Percentiles rank a stretch among this genome's conserved stretches.
These are phyloP conservation scores for Volvox africanus DNA, from an alignment of 139 green algal genomes.

Conservation along the genomic window DNA sequence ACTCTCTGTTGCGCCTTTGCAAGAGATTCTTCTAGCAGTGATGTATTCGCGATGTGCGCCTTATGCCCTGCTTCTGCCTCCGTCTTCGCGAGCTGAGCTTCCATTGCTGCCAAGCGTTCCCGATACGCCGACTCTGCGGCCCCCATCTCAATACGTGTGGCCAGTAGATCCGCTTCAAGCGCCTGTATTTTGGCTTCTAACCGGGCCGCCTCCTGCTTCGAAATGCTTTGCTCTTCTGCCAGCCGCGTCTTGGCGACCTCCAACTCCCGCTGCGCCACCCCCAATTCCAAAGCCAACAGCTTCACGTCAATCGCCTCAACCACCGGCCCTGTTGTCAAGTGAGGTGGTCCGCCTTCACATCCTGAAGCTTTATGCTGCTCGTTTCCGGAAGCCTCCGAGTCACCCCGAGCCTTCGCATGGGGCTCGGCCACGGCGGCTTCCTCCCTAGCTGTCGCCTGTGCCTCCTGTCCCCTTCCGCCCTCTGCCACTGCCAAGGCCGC, in stretches of 20 bases:
- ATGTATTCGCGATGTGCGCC: not conserved
- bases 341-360: too few relatives aligned
- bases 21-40: not conserved
- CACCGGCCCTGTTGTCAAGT: too few relatives aligned
- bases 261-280: not conserved
- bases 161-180: constrained; percentile 10
- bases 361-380: too few relatives aligned
- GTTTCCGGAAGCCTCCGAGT: not conserved
- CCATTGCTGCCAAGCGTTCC: not conserved
- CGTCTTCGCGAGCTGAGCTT: not conserved
- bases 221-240: not conserved
- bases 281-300: constrained; percentile 21
- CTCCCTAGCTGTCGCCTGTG: not conserved
- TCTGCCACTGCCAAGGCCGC: not conserved
- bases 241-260: not conserved
- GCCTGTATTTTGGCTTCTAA: not conserved
- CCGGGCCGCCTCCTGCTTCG: not conserved
- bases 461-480: not conserved
- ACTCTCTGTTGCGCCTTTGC: not conserved
- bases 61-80: not conserved
- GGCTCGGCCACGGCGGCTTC: not conserved
- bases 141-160: not conserved
- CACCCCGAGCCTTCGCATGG: too few relatives aligned
- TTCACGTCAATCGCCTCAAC: not conserved
- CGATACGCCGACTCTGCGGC: not conserved